Evolutionary conservation across 73 alveolate genomes (phyloP), one percentile per base, ranked within the genome.

Genomic region (Paramecium sonneborni): DNA sequence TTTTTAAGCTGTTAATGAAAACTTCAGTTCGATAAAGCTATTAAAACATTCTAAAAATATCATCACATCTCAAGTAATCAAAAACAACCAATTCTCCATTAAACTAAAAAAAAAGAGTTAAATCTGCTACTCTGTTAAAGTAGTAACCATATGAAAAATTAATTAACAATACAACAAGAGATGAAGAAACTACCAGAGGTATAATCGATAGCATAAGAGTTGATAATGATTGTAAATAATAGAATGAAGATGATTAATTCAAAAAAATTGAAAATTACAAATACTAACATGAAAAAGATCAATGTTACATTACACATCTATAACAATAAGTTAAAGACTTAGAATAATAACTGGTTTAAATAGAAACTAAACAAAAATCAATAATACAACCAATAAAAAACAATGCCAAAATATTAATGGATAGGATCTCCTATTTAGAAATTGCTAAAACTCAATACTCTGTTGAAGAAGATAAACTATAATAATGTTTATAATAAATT

Each of bases 141-240:
- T 62, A 62, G 24, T 62, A 62, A 62, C 44, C 84, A 23, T 62
- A 26, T 32, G 44, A 52, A 18, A 52, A 52, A 52, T 30, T 62
- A 5, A 26, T 62, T 1, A 62, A 62, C 44, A 23, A 43, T 32
- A 62, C 84, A 23, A 62, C 84, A 12, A 62, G 84, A 62, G 84
- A 62, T 62, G 84, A 62, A 62, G 84, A 62, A 62, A 62, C 84
- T 11, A 62, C 84, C 14, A 26, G 84, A 30, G 44, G 48, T 5
- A 32, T 62, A 12, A 7, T 62, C 12, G 84, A 62, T n/a, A 62
- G 84, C 18, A 62, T 62, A 30, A 62, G 84, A 62, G 20, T 62
- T 12, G 84, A 62, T 62, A 62, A 62, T 62, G 84, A 62, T 52
- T 15, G 68, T 30, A 52, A 52, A 52, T 52, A 52, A 52, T 52